A percentile compares a stretch with the other conserved stretches of the same genome.
These are phyloP conservation scores for Ampelomyces quisqualis DNA, from an alignment of 2,329 filamentous ascomycete species.

Conservation along the genomic window DNA sequence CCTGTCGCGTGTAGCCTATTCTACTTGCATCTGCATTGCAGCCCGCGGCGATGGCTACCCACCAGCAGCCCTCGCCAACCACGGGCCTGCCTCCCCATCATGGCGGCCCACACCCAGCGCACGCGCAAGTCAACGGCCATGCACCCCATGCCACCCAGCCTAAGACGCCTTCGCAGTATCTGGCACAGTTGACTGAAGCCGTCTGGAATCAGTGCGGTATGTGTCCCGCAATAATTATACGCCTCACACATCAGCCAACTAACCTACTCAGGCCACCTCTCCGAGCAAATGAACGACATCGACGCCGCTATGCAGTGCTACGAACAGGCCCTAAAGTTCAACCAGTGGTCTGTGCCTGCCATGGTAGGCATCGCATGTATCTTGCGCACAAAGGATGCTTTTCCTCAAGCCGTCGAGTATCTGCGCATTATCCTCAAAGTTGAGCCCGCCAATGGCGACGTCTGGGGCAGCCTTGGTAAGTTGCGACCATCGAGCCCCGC, in stretches of 20 bases:
- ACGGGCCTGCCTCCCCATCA: conserved; percentile 69
- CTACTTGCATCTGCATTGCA: conserved; percentile 13
- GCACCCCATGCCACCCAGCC: conserved; percentile 60
- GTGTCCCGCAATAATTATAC: conserved; percentile 23
- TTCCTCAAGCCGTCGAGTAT: conserved; percentile 90
- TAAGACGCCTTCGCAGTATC: conserved; percentile 69
- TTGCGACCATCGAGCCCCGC: conserved; percentile 5
- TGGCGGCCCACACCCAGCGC: conserved; percentile 65
- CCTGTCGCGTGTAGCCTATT: conserved; percentile 11
- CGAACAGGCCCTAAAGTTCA: conserved; percentile 84
- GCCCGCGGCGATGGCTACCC: conserved; percentile 58
- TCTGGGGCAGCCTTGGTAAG: conserved; percentile 91
- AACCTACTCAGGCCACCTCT: conserved; percentile 67
- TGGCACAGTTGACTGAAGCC: conserved; percentile 76
- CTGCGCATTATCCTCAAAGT: conserved; percentile 87
- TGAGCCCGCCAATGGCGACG: conserved; percentile 85
- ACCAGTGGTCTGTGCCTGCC: conserved; percentile 82
- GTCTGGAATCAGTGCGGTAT: conserved; percentile 93
- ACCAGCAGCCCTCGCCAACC: conserved; percentile 78
- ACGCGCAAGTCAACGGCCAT: conserved; percentile 57
- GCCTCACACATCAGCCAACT: conserved; percentile 1
- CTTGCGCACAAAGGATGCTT: conserved; percentile 87
- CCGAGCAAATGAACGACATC: conserved; percentile 82
- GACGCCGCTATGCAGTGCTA: conserved; percentile 90
- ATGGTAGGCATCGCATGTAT: conserved; percentile 95